Evolutionary conservation across 2,329 filamentous ascomycete genomes (phyloP).

Genomic region (Trichoderma brevicompactum): DNA sequence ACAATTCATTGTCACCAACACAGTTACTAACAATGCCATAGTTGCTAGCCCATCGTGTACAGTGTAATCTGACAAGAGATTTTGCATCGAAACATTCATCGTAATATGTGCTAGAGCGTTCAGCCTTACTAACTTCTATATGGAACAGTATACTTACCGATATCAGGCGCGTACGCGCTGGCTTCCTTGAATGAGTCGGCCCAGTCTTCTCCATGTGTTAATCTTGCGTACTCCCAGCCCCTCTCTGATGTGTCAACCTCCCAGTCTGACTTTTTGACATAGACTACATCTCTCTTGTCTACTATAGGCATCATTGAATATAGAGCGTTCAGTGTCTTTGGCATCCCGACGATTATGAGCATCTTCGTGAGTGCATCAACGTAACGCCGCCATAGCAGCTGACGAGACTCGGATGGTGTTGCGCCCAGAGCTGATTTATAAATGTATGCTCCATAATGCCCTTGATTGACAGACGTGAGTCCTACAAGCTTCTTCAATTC

Average conservation of each 20-base stretch:
- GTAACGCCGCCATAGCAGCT: conserved; percentile 11
- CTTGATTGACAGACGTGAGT: conserved; percentile 11
- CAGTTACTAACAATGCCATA: conserved; percentile 15
- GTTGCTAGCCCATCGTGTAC: conserved; percentile 12
- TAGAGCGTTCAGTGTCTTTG: conserved; percentile 5
- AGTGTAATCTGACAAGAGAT: conserved; percentile 12
- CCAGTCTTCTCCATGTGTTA: conserved; percentile 15
- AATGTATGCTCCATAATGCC: conserved; percentile 7
- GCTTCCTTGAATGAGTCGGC: background rate
- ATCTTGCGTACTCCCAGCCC: conserved; percentile 17
- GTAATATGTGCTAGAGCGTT: conserved; percentile 4
- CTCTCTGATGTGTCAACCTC: conserved; percentile 6
- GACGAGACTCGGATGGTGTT: background rate
- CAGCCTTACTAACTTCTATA: background rate
- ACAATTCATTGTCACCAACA: conserved; percentile 11
- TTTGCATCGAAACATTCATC: conserved; percentile 17
- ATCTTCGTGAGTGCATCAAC: conserved; percentile 13
- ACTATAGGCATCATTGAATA: conserved; percentile 11
- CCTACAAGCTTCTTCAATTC: conserved; percentile 16
- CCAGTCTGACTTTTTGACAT: conserved; percentile 7
- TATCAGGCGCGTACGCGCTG: conserved; percentile 12
- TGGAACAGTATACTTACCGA: background rate
- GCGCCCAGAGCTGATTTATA: background rate
- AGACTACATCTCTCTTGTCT: background rate
- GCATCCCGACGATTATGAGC: conserved; percentile 20